These are phyloP conservation scores for Mesembryanthemum crystallinum DNA, from an alignment of 148 eudicot genomes.

Conservation along the genomic window DNA sequence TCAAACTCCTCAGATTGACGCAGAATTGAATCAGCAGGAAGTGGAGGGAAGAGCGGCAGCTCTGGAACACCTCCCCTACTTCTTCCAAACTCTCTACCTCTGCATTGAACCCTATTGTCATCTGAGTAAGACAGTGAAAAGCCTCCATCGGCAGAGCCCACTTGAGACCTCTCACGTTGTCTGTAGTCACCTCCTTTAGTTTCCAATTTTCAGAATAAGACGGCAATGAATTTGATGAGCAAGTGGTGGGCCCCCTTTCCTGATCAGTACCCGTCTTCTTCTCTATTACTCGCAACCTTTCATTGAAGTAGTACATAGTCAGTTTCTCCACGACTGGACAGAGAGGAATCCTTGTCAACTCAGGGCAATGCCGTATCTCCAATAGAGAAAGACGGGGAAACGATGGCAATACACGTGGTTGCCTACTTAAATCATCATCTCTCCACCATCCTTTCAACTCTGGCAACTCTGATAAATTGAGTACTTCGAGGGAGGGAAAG, in stretches of 20 bases:
- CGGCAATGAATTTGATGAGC: not conserved
- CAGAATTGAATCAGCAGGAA: not conserved
- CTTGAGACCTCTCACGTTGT: not conserved
- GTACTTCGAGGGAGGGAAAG: not conserved
- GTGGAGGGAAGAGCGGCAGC: not conserved
- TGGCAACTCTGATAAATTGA: not conserved
- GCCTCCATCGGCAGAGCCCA: not conserved
- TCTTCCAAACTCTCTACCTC: not conserved
- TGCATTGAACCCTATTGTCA: not conserved
- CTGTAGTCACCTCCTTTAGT: not conserved
- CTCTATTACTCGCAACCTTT: not conserved
- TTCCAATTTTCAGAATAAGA: not conserved
- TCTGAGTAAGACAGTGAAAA: not conserved
- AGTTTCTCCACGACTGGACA: not conserved
- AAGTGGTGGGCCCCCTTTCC: not conserved
- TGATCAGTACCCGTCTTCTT: not conserved
- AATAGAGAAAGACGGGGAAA: not conserved
- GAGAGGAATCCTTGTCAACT: not conserved
- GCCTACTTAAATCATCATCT: not conserved
- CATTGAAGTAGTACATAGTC: not conserved
- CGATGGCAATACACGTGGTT: not conserved
- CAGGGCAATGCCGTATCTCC: not conserved
- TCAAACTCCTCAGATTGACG: conserved; percentile 1
- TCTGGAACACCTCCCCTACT: not conserved
- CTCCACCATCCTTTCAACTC: not conserved